phyloP scores from a whole-genome alignment of 345 rosid genomes.

The Aquilaria yunnanensis region DNA sequence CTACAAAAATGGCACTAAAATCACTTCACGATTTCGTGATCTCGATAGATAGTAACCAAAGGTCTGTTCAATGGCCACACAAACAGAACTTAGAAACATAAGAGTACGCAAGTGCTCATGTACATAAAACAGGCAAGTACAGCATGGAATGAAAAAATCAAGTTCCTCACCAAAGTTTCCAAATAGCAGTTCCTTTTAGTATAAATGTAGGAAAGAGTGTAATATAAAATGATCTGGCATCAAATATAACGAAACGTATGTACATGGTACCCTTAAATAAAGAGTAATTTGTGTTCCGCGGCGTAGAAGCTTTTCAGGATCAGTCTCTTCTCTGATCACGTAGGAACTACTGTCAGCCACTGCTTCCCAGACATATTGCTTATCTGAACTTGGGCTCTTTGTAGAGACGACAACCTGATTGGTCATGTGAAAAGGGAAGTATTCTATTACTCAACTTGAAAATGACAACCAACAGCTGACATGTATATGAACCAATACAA shows the following conservation, averaged over 20 bases:
- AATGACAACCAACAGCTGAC: not conserved
- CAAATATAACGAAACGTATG: not conserved
- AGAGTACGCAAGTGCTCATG: not conserved
- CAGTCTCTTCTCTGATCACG: slow-evolving; percentile 79
- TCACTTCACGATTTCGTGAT: no score
- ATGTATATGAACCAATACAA: slow-evolving; percentile 1
- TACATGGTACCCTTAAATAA: slow-evolving; percentile 55
- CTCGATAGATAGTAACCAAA: no score
- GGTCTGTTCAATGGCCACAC: no score
- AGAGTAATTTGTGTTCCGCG: slow-evolving; percentile 97
- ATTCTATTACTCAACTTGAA: slow-evolving; percentile 9
- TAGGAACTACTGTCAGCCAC: slow-evolving; percentile 87
- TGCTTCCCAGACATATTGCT: slow-evolving; percentile 95
- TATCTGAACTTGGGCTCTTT: slow-evolving; percentile 91
- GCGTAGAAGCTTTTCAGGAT: slow-evolving; percentile 62
- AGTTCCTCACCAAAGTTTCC: not conserved
- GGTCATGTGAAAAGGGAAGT: slow-evolving; percentile 6
- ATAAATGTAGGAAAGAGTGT: no score
- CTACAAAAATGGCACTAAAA: no score
- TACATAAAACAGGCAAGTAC: slow-evolving; percentile 5
- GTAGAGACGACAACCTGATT: slow-evolving; percentile 87
- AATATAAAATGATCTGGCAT: not conserved
- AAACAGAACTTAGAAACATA: not conserved
- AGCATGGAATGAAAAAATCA: not conserved
- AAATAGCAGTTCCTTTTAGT: not conserved